These are phyloP conservation scores for Hypoxylon sp. DNA, from an alignment of 2,329 filamentous ascomycete species.

Conservation along the genomic window DNA sequence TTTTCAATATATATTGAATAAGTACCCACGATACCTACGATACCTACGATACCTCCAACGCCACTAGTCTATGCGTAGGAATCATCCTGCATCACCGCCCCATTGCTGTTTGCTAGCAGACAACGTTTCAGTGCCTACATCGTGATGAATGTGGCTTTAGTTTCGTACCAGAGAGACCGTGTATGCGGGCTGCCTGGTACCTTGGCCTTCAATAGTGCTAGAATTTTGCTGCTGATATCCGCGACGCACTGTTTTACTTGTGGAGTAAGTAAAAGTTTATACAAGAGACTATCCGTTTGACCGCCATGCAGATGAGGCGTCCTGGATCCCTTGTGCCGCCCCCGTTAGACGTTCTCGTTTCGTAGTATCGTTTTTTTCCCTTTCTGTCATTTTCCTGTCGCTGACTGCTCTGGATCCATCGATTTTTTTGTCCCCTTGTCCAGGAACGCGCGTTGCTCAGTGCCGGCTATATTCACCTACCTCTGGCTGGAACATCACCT, in stretches of 20 bases:
- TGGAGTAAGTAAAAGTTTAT: conserved; percentile 25
- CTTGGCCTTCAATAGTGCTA: conserved; percentile 4
- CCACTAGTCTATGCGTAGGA: conserved; percentile 8
- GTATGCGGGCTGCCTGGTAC: conserved; percentile 10
- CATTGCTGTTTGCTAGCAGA: conserved; percentile 20
- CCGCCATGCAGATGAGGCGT: conserved; percentile 6
- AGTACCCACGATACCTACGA: background rate
- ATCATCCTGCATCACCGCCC: conserved; percentile 6
- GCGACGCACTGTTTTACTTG: conserved; percentile 22
- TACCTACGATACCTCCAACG: conserved; percentile 8
- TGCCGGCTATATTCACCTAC: conserved; percentile 44
- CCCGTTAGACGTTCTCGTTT: conserved; percentile 3
- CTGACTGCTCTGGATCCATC: conserved; percentile 32
- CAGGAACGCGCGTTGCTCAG: conserved; percentile 39
- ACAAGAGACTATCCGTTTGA: conserved; percentile 27
- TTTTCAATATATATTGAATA: conserved; percentile 6
- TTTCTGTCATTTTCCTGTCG: conserved; percentile 11
- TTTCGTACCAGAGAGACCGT: background rate
- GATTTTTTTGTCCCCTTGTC: conserved; percentile 35
- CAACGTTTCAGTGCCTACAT: conserved; percentile 6
- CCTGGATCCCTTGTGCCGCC: conserved; percentile 21
- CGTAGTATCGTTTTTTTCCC: conserved; percentile 9
- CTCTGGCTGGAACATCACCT: conserved; percentile 37
- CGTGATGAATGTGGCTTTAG: conserved; percentile 3
- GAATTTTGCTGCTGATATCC: conserved; percentile 34